These are phyloP conservation scores for Solanum hybrid DNA, from an alignment of 305 asterid species.

Conservation along the genomic window DNA sequence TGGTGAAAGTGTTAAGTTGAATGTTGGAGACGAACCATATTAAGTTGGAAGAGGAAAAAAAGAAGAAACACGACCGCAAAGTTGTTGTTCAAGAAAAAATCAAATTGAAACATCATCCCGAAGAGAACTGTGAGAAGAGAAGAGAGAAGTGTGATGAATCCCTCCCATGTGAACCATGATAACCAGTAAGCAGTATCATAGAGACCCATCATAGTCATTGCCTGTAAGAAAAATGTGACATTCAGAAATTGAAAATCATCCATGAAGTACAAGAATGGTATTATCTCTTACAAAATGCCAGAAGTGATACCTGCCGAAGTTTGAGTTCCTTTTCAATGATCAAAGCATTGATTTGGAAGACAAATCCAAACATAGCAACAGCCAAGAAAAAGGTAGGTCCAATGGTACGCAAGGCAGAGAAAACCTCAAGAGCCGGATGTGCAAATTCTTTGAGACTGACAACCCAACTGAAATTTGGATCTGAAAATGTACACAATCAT, in stretches of 20 bases:
- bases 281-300: constrained; percentile 9
- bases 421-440: constrained; percentile 54
- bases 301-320: constrained; percentile 69
- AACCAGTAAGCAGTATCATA: constrained; percentile 85
- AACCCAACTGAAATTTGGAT: constrained; percentile 60
- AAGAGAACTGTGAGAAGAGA: constrained; percentile 50
- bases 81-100: constrained; percentile 60
- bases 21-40: constrained; percentile 47
- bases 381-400: constrained; percentile 90
- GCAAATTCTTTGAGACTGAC: constrained; percentile 74
- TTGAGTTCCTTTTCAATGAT: constrained; percentile 79
- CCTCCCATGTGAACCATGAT: constrained; percentile 79
- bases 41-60: constrained; percentile 66
- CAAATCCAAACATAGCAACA: constrained; percentile 87
- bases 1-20: constrained; percentile 4
- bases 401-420: constrained; percentile 51
- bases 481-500: constrained; percentile 30
- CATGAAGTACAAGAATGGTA: background rate
- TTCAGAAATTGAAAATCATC: constrained; percentile 9
- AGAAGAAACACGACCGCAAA: constrained; percentile 59
- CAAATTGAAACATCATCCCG: constrained; percentile 72
- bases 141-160: constrained; percentile 44
- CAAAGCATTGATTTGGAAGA: constrained; percentile 71
- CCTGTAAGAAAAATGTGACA: constrained; percentile 32
- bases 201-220: constrained; percentile 92